These are phyloP conservation scores for Mrakia gelida DNA, from an alignment of 768 basidiomycete species.

Conservation along the genomic window DNA sequence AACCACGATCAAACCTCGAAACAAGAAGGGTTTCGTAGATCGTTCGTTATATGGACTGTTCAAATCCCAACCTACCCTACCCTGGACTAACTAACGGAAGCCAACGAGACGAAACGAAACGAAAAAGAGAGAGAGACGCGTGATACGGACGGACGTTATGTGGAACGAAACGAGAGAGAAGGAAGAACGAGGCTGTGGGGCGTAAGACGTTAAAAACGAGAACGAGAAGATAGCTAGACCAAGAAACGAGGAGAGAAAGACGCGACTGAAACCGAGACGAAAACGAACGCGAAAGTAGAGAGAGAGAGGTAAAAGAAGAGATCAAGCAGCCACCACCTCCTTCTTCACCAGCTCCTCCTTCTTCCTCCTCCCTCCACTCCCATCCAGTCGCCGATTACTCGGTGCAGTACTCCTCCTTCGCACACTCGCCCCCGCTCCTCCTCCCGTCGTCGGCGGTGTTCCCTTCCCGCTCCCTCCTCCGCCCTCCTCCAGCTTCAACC, in stretches of 20 bases:
- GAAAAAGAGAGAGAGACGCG: too few species aligned
- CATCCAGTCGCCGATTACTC: neutral
- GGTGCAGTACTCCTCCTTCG: constrained; percentile 13
- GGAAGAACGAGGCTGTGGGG: neutral
- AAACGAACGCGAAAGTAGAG: too few species aligned
- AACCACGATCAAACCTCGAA: too few species aligned
- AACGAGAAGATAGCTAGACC: neutral
- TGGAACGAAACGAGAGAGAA: too few species aligned
- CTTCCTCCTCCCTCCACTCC: neutral
- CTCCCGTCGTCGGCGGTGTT: neutral
- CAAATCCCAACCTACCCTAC: too few species aligned
- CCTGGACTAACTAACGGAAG: too few species aligned
- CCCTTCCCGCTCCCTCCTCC: neutral
- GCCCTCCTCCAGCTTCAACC: neutral
- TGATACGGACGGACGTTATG: too few species aligned
- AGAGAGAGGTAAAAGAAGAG: neutral
- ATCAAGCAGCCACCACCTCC: neutral
- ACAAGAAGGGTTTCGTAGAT: too few species aligned
- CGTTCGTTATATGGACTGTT: too few species aligned
- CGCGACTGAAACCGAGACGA: too few species aligned
- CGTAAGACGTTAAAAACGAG: neutral
- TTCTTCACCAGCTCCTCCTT: neutral
- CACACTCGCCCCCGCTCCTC: neutral
- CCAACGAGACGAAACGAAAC: too few species aligned
- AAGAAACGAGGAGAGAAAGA: neutral